Evolutionary conservation across 2,329 filamentous ascomycete genomes (phyloP).

Genomic region (Corinectria fuckeliana): DNA sequence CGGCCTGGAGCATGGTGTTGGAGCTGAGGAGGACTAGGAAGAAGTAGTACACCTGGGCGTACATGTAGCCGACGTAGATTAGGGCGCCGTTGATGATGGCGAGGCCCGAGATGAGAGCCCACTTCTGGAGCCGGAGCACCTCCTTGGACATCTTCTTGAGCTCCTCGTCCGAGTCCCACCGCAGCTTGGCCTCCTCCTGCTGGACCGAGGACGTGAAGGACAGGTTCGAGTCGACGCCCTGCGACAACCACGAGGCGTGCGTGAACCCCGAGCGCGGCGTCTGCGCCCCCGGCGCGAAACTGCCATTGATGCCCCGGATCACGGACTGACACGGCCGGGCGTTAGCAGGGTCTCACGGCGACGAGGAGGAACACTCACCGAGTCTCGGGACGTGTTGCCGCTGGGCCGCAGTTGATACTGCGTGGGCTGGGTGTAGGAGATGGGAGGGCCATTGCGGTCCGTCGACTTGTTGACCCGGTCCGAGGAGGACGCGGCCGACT

Average conservation of each 20-base stretch:
- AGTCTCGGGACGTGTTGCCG: constrained; percentile 36
- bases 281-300: constrained; percentile 40
- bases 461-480: constrained; percentile 2
- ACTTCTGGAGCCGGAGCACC: constrained; percentile 48
- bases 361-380: constrained; percentile 31
- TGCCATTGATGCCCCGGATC: constrained; percentile 41
- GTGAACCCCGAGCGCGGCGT: constrained; percentile 42
- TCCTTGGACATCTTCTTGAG: constrained; percentile 47
- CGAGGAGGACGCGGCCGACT: constrained; percentile 16
- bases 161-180: constrained; percentile 49
- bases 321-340: constrained; percentile 41
- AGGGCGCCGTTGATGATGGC: constrained; percentile 43
- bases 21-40: constrained; percentile 55
- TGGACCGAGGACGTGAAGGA: constrained; percentile 46
- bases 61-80: constrained; percentile 46
- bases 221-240: constrained; percentile 42
- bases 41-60: constrained; percentile 50
- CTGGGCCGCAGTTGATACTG: constrained; percentile 23
- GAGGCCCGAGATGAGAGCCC: constrained; percentile 46
- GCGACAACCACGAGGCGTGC: constrained; percentile 42
- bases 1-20: constrained; percentile 50
- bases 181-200: constrained; percentile 48
- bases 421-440: constrained; percentile 15
- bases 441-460: constrained; percentile 15
- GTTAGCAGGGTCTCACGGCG: constrained; percentile 2